phyloP scores from a whole-genome alignment of 1,139 yeast species.

The Scheffersomyces titani region DNA sequence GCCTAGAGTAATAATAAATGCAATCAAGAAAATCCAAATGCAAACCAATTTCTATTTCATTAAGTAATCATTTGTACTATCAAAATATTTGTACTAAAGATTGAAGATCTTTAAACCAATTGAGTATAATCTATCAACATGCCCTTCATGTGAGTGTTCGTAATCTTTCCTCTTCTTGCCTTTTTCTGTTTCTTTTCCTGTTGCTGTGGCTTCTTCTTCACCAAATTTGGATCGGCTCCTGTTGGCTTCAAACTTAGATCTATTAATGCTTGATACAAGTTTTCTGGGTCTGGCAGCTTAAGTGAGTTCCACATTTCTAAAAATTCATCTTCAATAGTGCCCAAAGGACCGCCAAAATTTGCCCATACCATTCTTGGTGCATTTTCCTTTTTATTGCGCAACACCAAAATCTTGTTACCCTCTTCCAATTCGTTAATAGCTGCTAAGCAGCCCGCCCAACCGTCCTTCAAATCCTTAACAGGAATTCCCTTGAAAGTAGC shows the following conservation, averaged over 20 bases:
- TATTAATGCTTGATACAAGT: slow-evolving; percentile 73
- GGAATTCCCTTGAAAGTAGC: slow-evolving; percentile 86
- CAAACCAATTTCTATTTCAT: no score
- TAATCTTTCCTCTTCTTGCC: slow-evolving; percentile 88
- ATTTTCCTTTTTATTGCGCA: slow-evolving; percentile 89
- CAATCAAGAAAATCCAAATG: no score
- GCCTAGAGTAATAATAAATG: no score
- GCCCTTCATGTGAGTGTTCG: slow-evolving; percentile 96
- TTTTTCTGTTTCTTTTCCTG: slow-evolving; percentile 81
- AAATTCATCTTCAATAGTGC: slow-evolving; percentile 80
- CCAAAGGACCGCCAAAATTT: slow-evolving; percentile 73
- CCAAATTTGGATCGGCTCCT: slow-evolving; percentile 90
- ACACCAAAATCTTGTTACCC: slow-evolving; percentile 74
- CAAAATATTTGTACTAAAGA: slow-evolving; percentile 1
- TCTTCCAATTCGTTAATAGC: slow-evolving; percentile 77
- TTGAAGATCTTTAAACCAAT: slow-evolving; percentile 23
- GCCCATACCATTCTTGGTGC: slow-evolving; percentile 92
- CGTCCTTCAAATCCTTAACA: slow-evolving; percentile 89
- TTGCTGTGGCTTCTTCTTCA: slow-evolving; percentile 65
- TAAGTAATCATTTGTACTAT: no score
- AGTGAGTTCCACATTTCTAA: slow-evolving; percentile 77
- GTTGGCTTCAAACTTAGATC: slow-evolving; percentile 93
- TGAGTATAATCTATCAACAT: slow-evolving; percentile 81
- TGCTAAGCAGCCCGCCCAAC: slow-evolving; percentile 91
- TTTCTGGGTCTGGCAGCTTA: slow-evolving; percentile 78